phyloP scores from a whole-genome alignment of 73 alveolate genomes.

The Tetrahymena malaccensis region DNA sequence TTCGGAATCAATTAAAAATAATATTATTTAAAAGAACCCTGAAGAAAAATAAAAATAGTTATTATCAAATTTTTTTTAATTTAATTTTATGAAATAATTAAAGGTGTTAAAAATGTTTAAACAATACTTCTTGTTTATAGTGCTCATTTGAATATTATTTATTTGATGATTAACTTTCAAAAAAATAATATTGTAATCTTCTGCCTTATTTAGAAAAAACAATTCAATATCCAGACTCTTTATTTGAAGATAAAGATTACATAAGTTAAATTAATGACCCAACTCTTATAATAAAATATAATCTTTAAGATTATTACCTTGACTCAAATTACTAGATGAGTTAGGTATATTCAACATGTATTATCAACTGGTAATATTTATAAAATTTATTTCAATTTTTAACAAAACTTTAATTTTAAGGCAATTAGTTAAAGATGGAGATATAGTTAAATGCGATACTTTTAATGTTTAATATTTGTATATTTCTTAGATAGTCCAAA shows the following conservation, averaged over 20 bases:
- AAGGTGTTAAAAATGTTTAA: not conserved
- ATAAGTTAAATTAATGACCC: not conserved
- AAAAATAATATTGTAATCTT: not conserved
- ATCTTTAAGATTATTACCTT: not conserved
- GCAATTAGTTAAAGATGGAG: not conserved
- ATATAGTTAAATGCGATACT: not conserved
- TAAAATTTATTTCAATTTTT: not conserved
- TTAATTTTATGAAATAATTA: not conserved
- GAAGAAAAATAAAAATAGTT: too few species aligned
- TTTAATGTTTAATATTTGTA: not conserved
- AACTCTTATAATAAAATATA: not conserved
- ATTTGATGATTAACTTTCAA: not conserved
- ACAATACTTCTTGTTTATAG: not conserved
- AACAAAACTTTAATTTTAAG: not conserved
- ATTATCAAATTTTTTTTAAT: not conserved
- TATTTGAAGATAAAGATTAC: not conserved
- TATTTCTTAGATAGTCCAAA: not conserved
- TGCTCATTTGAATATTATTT: not conserved
- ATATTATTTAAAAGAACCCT: too few species aligned
- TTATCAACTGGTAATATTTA: not conserved
- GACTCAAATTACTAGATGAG: not conserved
- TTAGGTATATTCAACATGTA: not conserved
- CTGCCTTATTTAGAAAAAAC: not conserved
- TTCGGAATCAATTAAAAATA: too few species aligned
- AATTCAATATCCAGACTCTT: not conserved